A percentile compares a stretch with the other conserved stretches of the same genome.
Conservation (phyloP, 169 alveolate genomes). For the Cryptosporidium bovis region DNA sequence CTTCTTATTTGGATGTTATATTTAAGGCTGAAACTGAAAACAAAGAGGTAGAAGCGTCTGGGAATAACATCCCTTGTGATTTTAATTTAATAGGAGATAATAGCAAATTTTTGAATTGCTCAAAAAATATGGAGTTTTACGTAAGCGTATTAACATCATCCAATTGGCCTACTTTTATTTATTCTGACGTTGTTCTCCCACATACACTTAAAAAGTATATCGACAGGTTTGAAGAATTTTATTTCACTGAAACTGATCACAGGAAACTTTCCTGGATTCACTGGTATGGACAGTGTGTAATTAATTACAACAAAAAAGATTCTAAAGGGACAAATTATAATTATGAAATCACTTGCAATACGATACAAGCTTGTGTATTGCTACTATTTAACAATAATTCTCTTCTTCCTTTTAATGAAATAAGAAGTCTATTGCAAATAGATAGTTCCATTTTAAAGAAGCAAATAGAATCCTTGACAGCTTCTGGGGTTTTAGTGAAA, state of each 20-base stretch:
- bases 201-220: conserved; percentile 73
- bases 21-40: conserved; percentile 25
- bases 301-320: conserved; percentile 31
- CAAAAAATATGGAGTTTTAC: conserved; percentile 76
- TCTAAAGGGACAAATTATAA: conserved; percentile 20
- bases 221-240: conserved; percentile 78
- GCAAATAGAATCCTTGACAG: conserved; percentile 37
- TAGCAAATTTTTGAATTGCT: conserved; percentile 10
- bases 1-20: conserved; percentile 8
- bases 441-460: conserved; percentile 22
- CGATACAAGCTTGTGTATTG: conserved; percentile 83
- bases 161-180: conserved; percentile 86
- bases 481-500: background rate
- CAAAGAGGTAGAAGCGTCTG: conserved; percentile 16
- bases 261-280: conserved; percentile 88
- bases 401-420: conserved; percentile 14
- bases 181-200: conserved; percentile 78
- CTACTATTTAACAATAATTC: conserved; percentile 79
- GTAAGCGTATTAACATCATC: conserved; percentile 87
- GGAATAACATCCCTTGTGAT: background rate
- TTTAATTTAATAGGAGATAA: conserved; percentile 20
- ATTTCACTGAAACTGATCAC: conserved; percentile 82
- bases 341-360: conserved; percentile 78
- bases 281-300: conserved; percentile 79
- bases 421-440: conserved; percentile 12